Base-by-base conservation (phyloP, 345 rosid species). In the Citrus mangshanensis region DNA sequence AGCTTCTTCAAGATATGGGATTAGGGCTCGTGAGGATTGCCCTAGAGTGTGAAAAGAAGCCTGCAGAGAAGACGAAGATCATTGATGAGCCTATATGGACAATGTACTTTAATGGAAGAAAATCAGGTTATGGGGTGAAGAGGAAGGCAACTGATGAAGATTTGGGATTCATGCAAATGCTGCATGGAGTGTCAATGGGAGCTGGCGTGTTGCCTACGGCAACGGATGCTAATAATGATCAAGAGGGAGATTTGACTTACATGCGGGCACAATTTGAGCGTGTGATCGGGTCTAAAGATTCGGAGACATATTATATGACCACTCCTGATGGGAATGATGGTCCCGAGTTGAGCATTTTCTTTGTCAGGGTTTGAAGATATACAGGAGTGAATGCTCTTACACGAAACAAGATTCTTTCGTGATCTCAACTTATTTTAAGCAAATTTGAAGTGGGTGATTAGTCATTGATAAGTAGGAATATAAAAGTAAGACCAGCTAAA, bases 301-400 rank as follows among this genome's bases (percentile, higher is more conserved):
- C 98, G 0, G 97, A 95, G 77, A 95, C 98, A 1, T 93, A 89
- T 79, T 91, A 95, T 76, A 93, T 95, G 97, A 76, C 86, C 92
- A 91, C 87, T 60, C 98, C 95, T 0, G 95, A 92, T 38, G 94
- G 91, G 2, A 95, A 91, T 60, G 84, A 66, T 37, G 93, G 95
- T 19, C 94, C 98, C 46, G 98, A 95, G 72, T 74, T 89, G 1
- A 91, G 88, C 81, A 84, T 88, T 7, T 91, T 91, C 87, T 91
- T 91, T 58, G 91, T 89, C 40, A 86, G 94, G 84, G 70, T 91
- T 75, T 85, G 89, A 87, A 19, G 72, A 42, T 16, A 25, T 16
- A 7, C 35, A 56, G 0, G 61, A 56, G 21, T 56, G 25, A 22
- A 5, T 21, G 1, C 1, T 56, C 49, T 42, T 42, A 2, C 49